Evolutionary conservation across 805 yeast species (phyloP).

Genomic region (Cyberlindnera mrakii): DNA sequence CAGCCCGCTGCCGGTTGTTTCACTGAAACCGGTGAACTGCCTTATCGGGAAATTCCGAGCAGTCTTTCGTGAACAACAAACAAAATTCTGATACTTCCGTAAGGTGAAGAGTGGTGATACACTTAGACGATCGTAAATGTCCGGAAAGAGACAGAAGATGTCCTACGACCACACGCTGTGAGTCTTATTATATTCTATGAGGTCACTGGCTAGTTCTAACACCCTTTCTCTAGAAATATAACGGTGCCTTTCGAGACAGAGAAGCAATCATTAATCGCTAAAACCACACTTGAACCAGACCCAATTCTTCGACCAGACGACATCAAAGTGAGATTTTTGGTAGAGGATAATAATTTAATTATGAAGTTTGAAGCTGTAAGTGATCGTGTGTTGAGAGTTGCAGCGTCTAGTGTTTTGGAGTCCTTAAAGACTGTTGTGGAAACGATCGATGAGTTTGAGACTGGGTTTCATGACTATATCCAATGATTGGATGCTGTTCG

Average conservation of each 20-base stretch:
- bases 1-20: too few relatives aligned
- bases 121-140: background rate
- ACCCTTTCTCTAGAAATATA: constrained; percentile 29
- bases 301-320: constrained; percentile 74
- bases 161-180: constrained; percentile 12
- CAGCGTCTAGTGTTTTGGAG: constrained; percentile 76
- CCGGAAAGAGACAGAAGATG: constrained; percentile 12
- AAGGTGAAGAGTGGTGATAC: too few relatives aligned
- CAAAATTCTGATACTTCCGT: too few relatives aligned
- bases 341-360: constrained; percentile 29
- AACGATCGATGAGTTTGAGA: constrained; percentile 66
- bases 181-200: constrained; percentile 2
- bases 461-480: background rate
- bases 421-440: constrained; percentile 72
- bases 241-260: constrained; percentile 57
- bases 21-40: too few relatives aligned
- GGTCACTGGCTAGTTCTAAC: too few relatives aligned
- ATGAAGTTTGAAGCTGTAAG: constrained; percentile 54
- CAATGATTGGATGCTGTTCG: too few relatives aligned
- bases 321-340: constrained; percentile 41
- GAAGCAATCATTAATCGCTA: constrained; percentile 60
- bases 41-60: too few relatives aligned
- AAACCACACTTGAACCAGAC: constrained; percentile 61
- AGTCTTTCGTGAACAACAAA: too few relatives aligned
- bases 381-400: constrained; percentile 76